Evolutionary conservation across 495 filamentous ascomycete genomes (phyloP).

Genomic region (Penicillium psychrofluorescens): DNA sequence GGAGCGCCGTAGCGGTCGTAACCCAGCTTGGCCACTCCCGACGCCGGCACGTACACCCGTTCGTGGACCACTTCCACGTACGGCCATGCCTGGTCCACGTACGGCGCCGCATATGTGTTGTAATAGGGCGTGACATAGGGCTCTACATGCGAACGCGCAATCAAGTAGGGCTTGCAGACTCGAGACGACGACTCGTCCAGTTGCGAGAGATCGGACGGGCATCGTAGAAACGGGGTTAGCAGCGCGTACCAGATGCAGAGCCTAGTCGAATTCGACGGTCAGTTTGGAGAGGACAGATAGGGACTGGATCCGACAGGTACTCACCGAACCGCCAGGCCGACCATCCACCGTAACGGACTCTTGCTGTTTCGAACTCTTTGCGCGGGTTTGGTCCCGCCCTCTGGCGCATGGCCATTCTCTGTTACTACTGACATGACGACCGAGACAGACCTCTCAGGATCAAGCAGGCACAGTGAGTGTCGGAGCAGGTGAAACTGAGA

Average conservation of each 20-base stretch:
- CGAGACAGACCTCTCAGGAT: conserved; percentile 3
- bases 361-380: conserved; percentile 17
- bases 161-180: conserved; percentile 81
- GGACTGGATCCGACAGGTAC: conserved; percentile 5
- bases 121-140: conserved; percentile 87
- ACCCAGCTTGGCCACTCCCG: conserved; percentile 50
- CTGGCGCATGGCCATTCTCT: conserved; percentile 24
- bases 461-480: background rate
- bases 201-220: conserved; percentile 61
- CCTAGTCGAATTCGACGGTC: conserved; percentile 31
- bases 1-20: conserved; percentile 76
- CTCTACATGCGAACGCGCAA: conserved; percentile 55
- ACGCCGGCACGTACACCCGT: conserved; percentile 58
- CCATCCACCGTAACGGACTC: conserved; percentile 38
- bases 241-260: conserved; percentile 80
- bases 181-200: conserved; percentile 63
- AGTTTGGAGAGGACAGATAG: background rate
- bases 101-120: conserved; percentile 70
- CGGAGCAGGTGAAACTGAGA: background rate
- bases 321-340: conserved; percentile 59
- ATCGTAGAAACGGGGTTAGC: conserved; percentile 71
- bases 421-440: conserved; percentile 13
- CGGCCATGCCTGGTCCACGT: conserved; percentile 68
- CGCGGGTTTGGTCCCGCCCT: conserved; percentile 10
- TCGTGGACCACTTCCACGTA: conserved; percentile 64